Evolutionary conservation across 1,139 yeast species (phyloP), one percentile per base, ranked within the genome.

Genomic region (Pichia sp.): DNA sequence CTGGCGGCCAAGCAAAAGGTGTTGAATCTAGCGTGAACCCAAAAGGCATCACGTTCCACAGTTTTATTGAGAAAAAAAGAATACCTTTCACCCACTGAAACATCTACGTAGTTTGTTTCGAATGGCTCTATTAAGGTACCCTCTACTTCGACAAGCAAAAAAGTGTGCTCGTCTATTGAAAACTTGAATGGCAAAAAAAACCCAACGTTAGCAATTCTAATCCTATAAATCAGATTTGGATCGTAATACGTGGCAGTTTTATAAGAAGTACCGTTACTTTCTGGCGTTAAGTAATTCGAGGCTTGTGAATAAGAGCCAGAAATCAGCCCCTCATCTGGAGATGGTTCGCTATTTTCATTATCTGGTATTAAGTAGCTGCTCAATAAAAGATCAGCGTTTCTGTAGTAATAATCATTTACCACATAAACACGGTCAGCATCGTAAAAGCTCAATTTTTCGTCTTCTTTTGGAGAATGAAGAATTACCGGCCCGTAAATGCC

Each of bases 61-160:
- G 87, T 75, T 26, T 88, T 76, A 34, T 71, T 73, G 19, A 84
- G 69, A 60, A 84, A 71, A 2, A 82, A 86, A 34, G 84, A 75
- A 62, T 82, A 83, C 57, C 93, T 73, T 68, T 85, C 91, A 6
- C 87, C 90, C 19, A 83, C 82, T 0, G 85, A 76, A 21, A 85
- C 64, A 53, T 78, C 76, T 26, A 85, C 59, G 57, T 77, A 71
- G 49, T 78, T 79, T 26, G 80, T 78, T 3, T 67, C 67, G 30
- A 70, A 65, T 1, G 82, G 81, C 54, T 78, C 74, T 5, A 82
- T 78, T 45, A 69, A 70, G 5, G 83, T 74, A 41, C 88, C 87
- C 63, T 85, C 91, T 16, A 82, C 78, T 64, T 83, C 90, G 36
- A 84, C 78, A 22, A 84, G 71, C 5, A 73, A 73, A 47, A 84